Conservation (phyloP, 495 filamentous ascomycete species). For the Lasiosphaeriaceae sp. region DNA sequence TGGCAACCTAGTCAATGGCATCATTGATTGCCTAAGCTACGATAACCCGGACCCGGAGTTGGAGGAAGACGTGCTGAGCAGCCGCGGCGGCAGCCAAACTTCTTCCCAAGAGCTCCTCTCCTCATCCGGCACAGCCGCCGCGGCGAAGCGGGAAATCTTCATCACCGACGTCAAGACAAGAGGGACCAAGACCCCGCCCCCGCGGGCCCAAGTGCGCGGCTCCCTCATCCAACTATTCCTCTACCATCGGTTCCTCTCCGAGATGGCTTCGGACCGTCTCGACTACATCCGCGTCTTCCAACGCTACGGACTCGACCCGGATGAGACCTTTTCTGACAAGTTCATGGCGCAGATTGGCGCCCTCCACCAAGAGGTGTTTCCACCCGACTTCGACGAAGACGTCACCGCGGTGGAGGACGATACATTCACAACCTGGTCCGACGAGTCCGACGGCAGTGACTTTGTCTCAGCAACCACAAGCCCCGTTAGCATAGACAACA, state of each 20-base stretch:
- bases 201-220: slow-evolving; percentile 64
- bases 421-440: too few relatives aligned
- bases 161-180: slow-evolving; percentile 89
- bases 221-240: slow-evolving; percentile 85
- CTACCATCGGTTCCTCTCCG: slow-evolving; percentile 80
- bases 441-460: background rate
- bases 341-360: slow-evolving; percentile 77
- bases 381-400: slow-evolving; percentile 22
- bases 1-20: slow-evolving; percentile 78
- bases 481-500: slow-evolving; percentile 27
- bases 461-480: background rate
- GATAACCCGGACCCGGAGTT: slow-evolving; percentile 67
- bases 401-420: too few relatives aligned
- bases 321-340: slow-evolving; percentile 65
- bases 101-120: slow-evolving; percentile 22
- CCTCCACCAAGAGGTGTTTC: slow-evolving; percentile 57
- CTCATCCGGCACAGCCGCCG: slow-evolving; percentile 63
- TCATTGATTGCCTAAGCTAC: slow-evolving; percentile 85
- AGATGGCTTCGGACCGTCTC: slow-evolving; percentile 66
- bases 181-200: slow-evolving; percentile 55
- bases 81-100: slow-evolving; percentile 21
- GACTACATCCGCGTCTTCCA: slow-evolving; percentile 61
- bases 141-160: slow-evolving; percentile 55
- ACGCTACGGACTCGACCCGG: slow-evolving; percentile 63
- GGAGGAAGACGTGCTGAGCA: slow-evolving; percentile 48